Conservation (phyloP, 2,329 filamentous ascomycete species). For the Hypoxylon sp. region DNA sequence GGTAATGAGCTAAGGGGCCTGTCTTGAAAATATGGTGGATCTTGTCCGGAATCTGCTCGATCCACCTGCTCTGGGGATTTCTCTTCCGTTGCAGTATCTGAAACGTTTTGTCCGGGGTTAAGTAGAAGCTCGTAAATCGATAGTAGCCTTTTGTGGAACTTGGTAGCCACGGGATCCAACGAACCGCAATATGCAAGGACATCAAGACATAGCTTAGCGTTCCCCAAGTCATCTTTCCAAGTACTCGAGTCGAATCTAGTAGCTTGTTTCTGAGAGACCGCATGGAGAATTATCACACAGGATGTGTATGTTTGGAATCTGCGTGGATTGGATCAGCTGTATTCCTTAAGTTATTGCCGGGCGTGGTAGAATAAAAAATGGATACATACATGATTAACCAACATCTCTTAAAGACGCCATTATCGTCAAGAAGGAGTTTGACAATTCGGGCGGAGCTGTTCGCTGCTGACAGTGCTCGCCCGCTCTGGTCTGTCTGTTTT, state of each 20-base stretch:
- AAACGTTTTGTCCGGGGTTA: too few species aligned
- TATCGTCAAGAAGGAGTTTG: neutral
- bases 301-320: neutral
- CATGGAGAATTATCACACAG: neutral
- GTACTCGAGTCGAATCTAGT: neutral
- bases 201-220: neutral
- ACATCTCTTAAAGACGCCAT: neutral
- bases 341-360: neutral
- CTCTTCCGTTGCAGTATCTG: too few species aligned
- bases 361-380: neutral
- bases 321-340: neutral
- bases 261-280: neutral
- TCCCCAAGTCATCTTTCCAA: neutral
- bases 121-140: neutral
- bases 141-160: neutral
- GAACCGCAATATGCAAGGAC: conserved; percentile 1
- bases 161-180: neutral
- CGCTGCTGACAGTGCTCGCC: neutral
- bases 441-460: neutral
- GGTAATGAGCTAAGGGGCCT: too few species aligned
- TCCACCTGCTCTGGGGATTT: too few species aligned
- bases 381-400: neutral
- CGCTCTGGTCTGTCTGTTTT: neutral
- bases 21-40: neutral
- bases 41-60: neutral